Evolutionary conservation across 768 basidiomycete species (phyloP).

Genomic region (Boletus rubropictus): DNA sequence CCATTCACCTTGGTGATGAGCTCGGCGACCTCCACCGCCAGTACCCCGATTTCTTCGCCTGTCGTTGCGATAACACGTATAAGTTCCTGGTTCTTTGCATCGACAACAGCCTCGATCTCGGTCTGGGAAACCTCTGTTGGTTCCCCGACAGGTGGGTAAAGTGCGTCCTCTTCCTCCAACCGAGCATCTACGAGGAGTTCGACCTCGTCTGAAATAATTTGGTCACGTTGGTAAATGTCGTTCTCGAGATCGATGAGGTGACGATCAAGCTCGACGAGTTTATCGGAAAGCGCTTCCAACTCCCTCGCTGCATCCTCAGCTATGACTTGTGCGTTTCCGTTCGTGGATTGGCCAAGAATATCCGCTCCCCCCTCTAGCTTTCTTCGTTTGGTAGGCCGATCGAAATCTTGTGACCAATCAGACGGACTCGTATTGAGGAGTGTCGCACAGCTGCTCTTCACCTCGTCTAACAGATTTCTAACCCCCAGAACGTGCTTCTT

Average conservation of each 20-base stretch:
- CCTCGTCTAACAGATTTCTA: conserved; percentile 18
- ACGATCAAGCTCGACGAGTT: conserved; percentile 24
- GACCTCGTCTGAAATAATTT: conserved; percentile 25
- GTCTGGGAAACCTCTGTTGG: conserved; percentile 12
- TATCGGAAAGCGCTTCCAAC: conserved; percentile 26
- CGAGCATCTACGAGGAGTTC: conserved; percentile 28
- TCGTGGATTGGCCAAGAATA: neutral
- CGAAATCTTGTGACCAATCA: conserved; percentile 12
- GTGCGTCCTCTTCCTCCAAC: conserved; percentile 22
- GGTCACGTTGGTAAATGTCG: conserved; percentile 32
- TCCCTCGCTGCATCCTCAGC: conserved; percentile 10
- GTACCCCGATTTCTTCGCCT: conserved; percentile 28
- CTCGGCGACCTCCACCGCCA: conserved; percentile 30
- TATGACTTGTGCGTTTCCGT: neutral
- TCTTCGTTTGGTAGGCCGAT: conserved; percentile 27
- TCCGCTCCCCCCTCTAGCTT: conserved; percentile 13
- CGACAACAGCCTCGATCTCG: conserved; percentile 25
- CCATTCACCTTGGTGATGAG: conserved; percentile 26
- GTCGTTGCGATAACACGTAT: conserved; percentile 11
- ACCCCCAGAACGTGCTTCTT: conserved; percentile 31
- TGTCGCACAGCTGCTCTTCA: conserved; percentile 19
- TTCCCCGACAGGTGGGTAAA: conserved; percentile 20
- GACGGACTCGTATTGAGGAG: conserved; percentile 18
- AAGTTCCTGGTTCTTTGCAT: conserved; percentile 20
- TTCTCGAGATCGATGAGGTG: conserved; percentile 33